These are phyloP conservation scores for Citrus glauca DNA, from an alignment of 345 rosid species.

Conservation along the genomic window DNA sequence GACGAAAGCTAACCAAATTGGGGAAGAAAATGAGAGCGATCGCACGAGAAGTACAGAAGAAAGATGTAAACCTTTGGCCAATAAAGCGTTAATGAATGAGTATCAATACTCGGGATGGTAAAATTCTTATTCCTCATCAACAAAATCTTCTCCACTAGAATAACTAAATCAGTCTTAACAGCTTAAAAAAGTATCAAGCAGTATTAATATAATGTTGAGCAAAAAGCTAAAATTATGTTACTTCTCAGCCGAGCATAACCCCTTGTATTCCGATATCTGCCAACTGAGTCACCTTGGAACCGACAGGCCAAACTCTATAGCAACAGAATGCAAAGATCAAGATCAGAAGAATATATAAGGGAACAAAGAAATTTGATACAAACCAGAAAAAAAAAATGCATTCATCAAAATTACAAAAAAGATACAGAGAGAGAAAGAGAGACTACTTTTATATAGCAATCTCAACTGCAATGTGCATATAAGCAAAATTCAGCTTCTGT, in stretches of 20 bases:
- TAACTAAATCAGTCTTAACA: not conserved
- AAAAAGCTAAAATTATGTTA: slow-evolving; percentile 10
- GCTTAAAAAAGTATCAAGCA: slow-evolving; percentile 17
- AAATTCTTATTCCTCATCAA: slow-evolving; percentile 12
- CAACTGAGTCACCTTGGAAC: slow-evolving; percentile 76
- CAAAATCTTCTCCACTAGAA: not conserved
- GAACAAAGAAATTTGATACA: not conserved
- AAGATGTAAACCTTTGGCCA: slow-evolving; percentile 1
- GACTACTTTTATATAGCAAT: not conserved
- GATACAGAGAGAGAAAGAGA: not conserved
- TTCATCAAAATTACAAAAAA: not conserved
- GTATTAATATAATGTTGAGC: slow-evolving; percentile 14
- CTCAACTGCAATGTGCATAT: not conserved
- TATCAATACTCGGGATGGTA: not conserved
- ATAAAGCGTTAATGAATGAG: not conserved
- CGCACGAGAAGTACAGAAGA: not conserved
- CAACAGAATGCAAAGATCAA: slow-evolving; percentile 20
- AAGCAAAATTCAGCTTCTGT: not conserved
- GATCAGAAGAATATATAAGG: slow-evolving; percentile 23
- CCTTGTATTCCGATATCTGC: slow-evolving; percentile 22
- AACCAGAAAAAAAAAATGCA: not conserved
- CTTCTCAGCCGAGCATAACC: slow-evolving; percentile 22
- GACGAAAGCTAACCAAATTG: not conserved
- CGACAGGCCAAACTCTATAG: slow-evolving; percentile 72
- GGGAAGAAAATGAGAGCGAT: not conserved